These are phyloP conservation scores for sweet orange (Citrus sinensis) DNA, from an alignment of 345 rosid genomes.

Conservation along the genomic window DNA sequence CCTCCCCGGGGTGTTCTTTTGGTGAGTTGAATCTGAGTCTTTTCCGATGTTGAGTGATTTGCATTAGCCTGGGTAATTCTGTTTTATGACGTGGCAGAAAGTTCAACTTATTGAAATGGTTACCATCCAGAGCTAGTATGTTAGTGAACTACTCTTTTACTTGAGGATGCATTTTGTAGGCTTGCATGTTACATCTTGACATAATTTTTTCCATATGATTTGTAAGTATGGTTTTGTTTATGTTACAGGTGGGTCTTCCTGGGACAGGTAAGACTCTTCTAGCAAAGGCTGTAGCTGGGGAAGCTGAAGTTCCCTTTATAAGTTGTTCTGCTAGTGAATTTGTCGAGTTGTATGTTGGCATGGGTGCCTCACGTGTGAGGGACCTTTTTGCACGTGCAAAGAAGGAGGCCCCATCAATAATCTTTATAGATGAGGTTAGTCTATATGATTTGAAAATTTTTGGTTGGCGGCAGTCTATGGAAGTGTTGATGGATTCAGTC, in stretches of 20 bases:
- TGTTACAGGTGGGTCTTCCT: conserved; percentile 86
- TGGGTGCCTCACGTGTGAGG: conserved; percentile 99
- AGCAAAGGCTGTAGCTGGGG: conserved; percentile 96
- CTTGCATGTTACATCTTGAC: background rate
- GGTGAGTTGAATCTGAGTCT: conserved; percentile 46
- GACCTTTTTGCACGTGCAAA: conserved; percentile 95
- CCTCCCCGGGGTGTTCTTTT: conserved; percentile 96
- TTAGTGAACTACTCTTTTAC: background rate
- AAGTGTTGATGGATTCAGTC: conserved; percentile 4
- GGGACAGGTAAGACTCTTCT: conserved; percentile 98
- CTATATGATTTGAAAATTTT: conserved; percentile 3
- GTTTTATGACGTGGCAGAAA: background rate
- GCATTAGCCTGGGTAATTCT: background rate
- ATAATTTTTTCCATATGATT: conserved; percentile 4
- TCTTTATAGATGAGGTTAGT: conserved; percentile 90
- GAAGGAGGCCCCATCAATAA: conserved; percentile 96
- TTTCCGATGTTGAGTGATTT: background rate
- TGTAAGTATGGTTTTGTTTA: conserved; percentile 14
- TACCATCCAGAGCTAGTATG: background rate
- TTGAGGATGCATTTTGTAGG: conserved; percentile 4
- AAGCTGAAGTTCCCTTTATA: conserved; percentile 93
- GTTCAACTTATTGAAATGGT: background rate
- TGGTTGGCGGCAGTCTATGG: background rate
- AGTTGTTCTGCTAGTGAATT: conserved; percentile 98
- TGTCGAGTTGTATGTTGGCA: conserved; percentile 90